phyloP scores from a whole-genome alignment of 2,329 filamentous ascomycete genomes.

The Colletotrichum trifolii region DNA sequence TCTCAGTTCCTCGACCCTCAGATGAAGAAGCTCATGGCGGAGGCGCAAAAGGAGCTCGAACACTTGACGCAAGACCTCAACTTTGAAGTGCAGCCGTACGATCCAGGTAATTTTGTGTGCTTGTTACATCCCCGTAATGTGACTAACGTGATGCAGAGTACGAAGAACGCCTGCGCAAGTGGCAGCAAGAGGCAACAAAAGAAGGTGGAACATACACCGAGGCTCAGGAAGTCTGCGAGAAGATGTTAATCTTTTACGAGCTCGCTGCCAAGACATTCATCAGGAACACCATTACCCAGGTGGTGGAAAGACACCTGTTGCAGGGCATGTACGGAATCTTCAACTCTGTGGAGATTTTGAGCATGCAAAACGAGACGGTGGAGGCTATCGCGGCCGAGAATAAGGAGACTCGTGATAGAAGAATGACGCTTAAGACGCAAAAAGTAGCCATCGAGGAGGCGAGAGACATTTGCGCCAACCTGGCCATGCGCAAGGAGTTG shows the following conservation, averaged over 20 bases:
- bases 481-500: conserved; percentile 64
- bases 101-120: conserved; percentile 44
- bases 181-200: conserved; percentile 55
- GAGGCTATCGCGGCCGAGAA: conserved; percentile 65
- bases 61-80: conserved; percentile 62
- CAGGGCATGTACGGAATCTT: conserved; percentile 64
- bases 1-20: conserved; percentile 61
- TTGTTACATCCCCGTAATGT: no score
- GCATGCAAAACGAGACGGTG: conserved; percentile 56
- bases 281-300: conserved; percentile 63
- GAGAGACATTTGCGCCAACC: conserved; percentile 58
- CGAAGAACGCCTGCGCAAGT: conserved; percentile 60
- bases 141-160: conserved; percentile 49
- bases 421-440: conserved; percentile 58
- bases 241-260: conserved; percentile 68
- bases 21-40: conserved; percentile 59
- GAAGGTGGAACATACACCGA: conserved; percentile 60
- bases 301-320: conserved; percentile 62
- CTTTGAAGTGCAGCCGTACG: conserved; percentile 64
- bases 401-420: conserved; percentile 62
- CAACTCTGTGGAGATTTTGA: conserved; percentile 62
- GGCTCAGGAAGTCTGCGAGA: conserved; percentile 64
- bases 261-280: conserved; percentile 64
- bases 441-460: conserved; percentile 64
- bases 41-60: conserved; percentile 58